Evolutionary conservation across 2,329 filamentous ascomycete genomes (phyloP), one percentile per base, ranked within the genome.

Genomic region (Nannizzia gypsea): DNA sequence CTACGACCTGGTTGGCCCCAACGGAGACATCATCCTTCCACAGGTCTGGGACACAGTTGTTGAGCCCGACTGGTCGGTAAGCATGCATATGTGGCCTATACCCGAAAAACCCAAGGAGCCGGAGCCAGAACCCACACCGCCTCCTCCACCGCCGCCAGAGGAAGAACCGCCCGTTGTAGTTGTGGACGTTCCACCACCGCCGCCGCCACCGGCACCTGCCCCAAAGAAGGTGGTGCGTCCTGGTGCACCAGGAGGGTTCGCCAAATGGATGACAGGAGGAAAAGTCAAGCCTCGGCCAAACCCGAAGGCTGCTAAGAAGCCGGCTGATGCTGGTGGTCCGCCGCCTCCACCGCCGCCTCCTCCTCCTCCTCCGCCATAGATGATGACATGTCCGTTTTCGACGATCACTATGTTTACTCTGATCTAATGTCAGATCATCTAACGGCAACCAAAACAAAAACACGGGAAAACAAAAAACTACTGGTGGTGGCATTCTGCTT

Each of bases 11-110:
- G 81, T 89, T 57, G 89, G 87, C 0, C 88, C 89, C 3, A 83
- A 89, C 66, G 86, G 86, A 44, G 87, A 93, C 70, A 90, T 92
- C 64, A 91, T 93, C 66, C 81, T 93, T 44, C 87, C 88, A 4
- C 80, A 84, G 60, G 83, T 92, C 13, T 93, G 89, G 89, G 88
- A 91, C 65, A 88, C 85, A 66, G 86, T 89, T 50, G 78, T 93
- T 57, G 81, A 92, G 71, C 89, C 89, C 1, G 88, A 91, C 70
- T 88, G 84, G 85, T 76, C 80, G 48, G 80, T 87, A 63, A 84
- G 81, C 2, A 86, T 87, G 84, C 82, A 82, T 67, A 81, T 84
- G 78, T 84, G 82, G 82, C 82, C 82, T 8, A 78, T 83, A 66
- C 80, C 80, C 11, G 81, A 83, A 63, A 74, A 74, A 56, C 73